Percentiles rank a stretch among this genome's conserved stretches.
These are phyloP conservation scores for Pleurotus pulmonarius DNA, from an alignment of 768 basidiomycete species.

Conservation along the genomic window DNA sequence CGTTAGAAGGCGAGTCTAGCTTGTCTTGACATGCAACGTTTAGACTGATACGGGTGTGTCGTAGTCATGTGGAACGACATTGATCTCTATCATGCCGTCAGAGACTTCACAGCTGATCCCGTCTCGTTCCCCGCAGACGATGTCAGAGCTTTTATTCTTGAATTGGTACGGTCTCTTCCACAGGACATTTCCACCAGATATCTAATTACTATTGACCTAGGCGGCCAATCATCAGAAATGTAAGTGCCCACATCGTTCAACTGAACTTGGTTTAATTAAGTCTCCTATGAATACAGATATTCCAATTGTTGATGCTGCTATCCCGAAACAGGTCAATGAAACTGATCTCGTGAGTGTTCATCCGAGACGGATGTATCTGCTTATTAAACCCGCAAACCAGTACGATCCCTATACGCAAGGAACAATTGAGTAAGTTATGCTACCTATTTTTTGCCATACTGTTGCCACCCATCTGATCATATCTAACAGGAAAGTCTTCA, in stretches of 20 bases:
- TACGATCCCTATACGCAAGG: conserved; percentile 69
- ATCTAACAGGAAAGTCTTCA: conserved; percentile 53
- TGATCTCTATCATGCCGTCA: conserved; percentile 63
- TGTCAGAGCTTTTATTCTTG: conserved; percentile 47
- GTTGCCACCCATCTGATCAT: not conserved
- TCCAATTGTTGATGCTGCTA: conserved; percentile 66
- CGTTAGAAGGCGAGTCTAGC: conserved; percentile 58
- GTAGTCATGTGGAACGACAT: conserved; percentile 79
- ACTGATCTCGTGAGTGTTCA: conserved; percentile 54
- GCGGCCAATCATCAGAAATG: conserved; percentile 46
- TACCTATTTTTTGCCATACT: conserved; percentile 14
- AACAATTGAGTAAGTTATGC: conserved; percentile 38
- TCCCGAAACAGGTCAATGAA: conserved; percentile 52
- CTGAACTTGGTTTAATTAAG: not conserved
- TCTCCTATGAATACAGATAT: conserved; percentile 38
- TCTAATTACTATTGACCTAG: conserved; percentile 16
- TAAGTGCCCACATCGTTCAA: conserved; percentile 14
- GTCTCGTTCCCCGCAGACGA: conserved; percentile 56
- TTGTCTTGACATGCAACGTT: not conserved
- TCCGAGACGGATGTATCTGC: not conserved
- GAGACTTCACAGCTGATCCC: conserved; percentile 48
- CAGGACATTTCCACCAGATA: not conserved
- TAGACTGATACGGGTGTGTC: no score
- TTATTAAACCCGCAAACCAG: conserved; percentile 25
- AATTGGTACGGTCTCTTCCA: conserved; percentile 40